Evolutionary conservation across 179 eudicot species (phyloP).

Genomic region (Camellia oleifera): DNA sequence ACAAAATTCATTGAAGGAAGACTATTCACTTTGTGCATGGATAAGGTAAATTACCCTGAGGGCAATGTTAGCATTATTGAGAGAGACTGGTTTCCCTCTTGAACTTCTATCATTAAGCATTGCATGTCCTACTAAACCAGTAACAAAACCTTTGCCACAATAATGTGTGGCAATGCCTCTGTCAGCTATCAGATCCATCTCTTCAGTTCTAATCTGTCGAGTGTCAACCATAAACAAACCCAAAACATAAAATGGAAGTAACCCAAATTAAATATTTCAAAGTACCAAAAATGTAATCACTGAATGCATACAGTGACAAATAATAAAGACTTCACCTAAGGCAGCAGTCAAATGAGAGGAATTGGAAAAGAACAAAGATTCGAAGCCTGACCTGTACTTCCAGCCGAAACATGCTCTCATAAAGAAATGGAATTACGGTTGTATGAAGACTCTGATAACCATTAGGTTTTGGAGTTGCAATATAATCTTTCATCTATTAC

Average conservation of each 20-base stretch:
- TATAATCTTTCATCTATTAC: slow-evolving; percentile 89
- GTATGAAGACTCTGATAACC: slow-evolving; percentile 99
- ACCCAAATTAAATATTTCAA: neutral
- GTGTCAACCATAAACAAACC: slow-evolving; percentile 23
- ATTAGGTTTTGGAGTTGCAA: slow-evolving; percentile 96
- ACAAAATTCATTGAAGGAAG: neutral
- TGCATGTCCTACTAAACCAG: slow-evolving; percentile 54
- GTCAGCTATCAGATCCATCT: slow-evolving; percentile 93
- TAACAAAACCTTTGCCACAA: slow-evolving; percentile 67
- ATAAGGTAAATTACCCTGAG: slow-evolving; percentile 63
- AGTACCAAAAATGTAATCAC: neutral
- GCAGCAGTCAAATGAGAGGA: slow-evolving; percentile 9
- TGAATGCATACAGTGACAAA: neutral
- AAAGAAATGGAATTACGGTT: slow-evolving; percentile 96
- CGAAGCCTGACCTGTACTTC: slow-evolving; percentile 82
- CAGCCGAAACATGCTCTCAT: slow-evolving; percentile 94
- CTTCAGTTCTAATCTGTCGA: slow-evolving; percentile 91
- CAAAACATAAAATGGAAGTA: neutral
- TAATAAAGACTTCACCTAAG: neutral
- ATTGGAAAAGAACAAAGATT: neutral
- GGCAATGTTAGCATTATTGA: slow-evolving; percentile 69
- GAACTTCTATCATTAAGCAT: slow-evolving; percentile 45
- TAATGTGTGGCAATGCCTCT: slow-evolving; percentile 98
- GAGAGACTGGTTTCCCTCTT: slow-evolving; percentile 61
- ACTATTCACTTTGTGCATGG: neutral